A percentile compares a stretch with the other conserved stretches of the same genome.
phyloP scores from a whole-genome alignment of 805 yeast species.

The Ogataea philodendri region DNA sequence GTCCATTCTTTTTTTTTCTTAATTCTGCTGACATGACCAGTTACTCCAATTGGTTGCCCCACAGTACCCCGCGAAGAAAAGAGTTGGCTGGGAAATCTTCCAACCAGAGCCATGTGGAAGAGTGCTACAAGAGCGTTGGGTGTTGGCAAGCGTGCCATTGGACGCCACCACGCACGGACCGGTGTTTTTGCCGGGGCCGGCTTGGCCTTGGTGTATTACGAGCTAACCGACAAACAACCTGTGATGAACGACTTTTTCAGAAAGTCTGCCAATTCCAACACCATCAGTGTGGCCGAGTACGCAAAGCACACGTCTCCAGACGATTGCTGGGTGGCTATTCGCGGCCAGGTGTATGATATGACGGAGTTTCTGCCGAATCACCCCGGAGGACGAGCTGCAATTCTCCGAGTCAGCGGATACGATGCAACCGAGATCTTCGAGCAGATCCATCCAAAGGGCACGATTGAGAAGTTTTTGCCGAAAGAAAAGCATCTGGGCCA shows the following conservation, averaged over 20 bases:
- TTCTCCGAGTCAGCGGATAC: conserved; percentile 47
- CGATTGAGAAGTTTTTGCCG: conserved; percentile 61
- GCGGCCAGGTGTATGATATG: conserved; percentile 76
- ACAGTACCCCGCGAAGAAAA: background rate
- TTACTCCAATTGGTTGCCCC: background rate
- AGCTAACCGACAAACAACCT: background rate
- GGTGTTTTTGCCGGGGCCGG: too few species aligned
- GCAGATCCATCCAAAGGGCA: conserved; percentile 90
- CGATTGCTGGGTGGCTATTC: conserved; percentile 84
- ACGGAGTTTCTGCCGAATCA: conserved; percentile 50
- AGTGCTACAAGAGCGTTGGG: too few species aligned
- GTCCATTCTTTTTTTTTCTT: conserved; percentile 43
- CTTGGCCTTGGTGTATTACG: conserved; percentile 1
- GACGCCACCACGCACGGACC: too few species aligned
- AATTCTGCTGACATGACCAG: background rate
- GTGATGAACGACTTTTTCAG: conserved; percentile 5
- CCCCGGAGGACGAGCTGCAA: conserved; percentile 52
- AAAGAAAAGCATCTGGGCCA: conserved; percentile 60
- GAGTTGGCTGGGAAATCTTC: background rate
- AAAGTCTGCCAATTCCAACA: too few species aligned
- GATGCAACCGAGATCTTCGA: conserved; percentile 70
- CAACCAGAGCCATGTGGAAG: too few species aligned
- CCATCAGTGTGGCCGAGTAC: conserved; percentile 39
- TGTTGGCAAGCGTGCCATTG: too few species aligned
- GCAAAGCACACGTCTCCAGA: conserved; percentile 52